Evolutionary conservation across 352 stramenopile species (phyloP), one percentile per base, ranked within the genome.

Genomic region (Phytophthora europaea): DNA sequence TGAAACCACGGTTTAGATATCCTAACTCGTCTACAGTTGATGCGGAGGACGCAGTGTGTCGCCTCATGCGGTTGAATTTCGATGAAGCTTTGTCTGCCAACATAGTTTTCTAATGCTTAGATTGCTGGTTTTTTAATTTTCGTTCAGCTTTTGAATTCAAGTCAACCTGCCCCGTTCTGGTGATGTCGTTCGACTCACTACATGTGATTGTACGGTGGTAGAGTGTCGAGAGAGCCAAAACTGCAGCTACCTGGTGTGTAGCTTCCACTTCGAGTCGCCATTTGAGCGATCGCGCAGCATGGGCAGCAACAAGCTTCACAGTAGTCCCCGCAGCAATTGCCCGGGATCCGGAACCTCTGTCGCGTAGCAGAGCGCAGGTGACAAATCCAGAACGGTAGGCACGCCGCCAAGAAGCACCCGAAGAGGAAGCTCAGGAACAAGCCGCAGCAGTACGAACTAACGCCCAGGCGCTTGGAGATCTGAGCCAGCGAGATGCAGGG

Each of bases 251-350:
- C 71, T 1, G 71, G 80, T 36, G 33, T 81, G 68, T 91, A 91
- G 52, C 80, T 89, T 50, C 83, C 83, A 3, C 76, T 36, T 70
- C 83, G 79, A 22, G 81, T 87, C 34, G 82, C 84, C 40, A 89
- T 80, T 65, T 89, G 84, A 20, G 84, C 81, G 50, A 91, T 75
- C n/a, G 72, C 60, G 65, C 81, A 90, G 72, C 75, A 85, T 16
- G 70, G 62, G 56, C 84, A 91, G 53, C 70, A 88, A n/a, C 73
- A 79, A 6, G 82, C 36, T 22, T 48, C 61, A 38, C 64, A 81
- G 18, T 43, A 80, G 51, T 91, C 84, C 13, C 52, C 40, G 38
- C 55, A 80, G 4, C 45, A 73, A 33, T 60, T 80, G 15, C 82
- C 84, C 23, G 80, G 75, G 51, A 91, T 85, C 45, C 76, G 55